Conservation (phyloP, 257 asterid species). For the Echium plantagineum region DNA sequence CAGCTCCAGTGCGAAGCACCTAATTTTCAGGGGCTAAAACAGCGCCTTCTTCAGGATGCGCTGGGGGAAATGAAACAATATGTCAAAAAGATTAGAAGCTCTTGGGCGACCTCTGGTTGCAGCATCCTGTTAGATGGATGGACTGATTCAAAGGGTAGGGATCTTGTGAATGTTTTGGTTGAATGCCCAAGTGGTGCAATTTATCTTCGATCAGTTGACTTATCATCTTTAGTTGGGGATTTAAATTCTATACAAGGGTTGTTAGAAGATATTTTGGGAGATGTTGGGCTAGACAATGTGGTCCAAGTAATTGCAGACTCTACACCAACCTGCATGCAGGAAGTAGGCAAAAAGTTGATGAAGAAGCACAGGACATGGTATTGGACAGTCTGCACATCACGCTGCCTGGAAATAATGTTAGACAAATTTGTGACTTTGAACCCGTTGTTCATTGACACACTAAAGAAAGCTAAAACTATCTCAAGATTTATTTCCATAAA, state of each 20-base stretch:
- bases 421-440: conserved; percentile 25
- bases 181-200: conserved; percentile 45
- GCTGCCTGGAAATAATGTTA: conserved; percentile 51
- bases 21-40: conserved; percentile 33
- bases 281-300: conserved; percentile 39
- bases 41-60: conserved; percentile 38
- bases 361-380: conserved; percentile 27
- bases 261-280: conserved; percentile 19
- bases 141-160: conserved; percentile 24
- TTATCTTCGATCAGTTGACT: conserved; percentile 32
- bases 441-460: conserved; percentile 16
- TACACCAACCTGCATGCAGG: conserved; percentile 34
- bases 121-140: conserved; percentile 57
- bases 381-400: conserved; percentile 50
- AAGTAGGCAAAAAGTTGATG: conserved; percentile 28
- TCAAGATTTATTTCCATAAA: conserved; percentile 24
- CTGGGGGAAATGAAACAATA: conserved; percentile 24
- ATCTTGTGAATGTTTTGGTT: conserved; percentile 30
- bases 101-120: conserved; percentile 49
- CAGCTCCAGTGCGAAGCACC: conserved; percentile 21
- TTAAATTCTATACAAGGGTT: conserved; percentile 21
- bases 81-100: conserved; percentile 16
- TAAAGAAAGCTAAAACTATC: conserved; percentile 36
- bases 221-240: conserved; percentile 18
- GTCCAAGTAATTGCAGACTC: conserved; percentile 47